Conservation (phyloP, 2,329 filamentous ascomycete species). For the Claviceps africana region DNA sequence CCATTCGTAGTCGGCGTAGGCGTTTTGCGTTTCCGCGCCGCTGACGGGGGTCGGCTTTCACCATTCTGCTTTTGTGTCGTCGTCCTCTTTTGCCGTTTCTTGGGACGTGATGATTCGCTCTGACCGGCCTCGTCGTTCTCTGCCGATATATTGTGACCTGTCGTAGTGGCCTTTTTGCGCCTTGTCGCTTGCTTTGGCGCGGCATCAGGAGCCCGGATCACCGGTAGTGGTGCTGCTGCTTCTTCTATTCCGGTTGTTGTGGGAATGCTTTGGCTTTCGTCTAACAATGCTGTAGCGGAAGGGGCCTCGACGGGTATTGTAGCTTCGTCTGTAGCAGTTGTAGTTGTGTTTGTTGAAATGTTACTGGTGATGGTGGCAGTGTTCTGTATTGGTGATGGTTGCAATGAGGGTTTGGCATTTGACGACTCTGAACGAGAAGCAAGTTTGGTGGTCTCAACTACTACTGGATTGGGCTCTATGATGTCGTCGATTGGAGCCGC, state of each 20-base stretch:
- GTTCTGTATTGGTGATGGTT: conserved; percentile 3
- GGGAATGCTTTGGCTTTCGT: background rate
- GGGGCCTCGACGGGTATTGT: background rate
- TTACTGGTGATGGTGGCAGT: background rate
- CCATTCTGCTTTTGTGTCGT: conserved; percentile 11
- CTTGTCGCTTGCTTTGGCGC: conserved; percentile 7
- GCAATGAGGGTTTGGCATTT: background rate
- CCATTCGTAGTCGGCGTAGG: conserved; percentile 10
- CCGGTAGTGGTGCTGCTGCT: conserved; percentile 4
- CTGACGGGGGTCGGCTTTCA: conserved; percentile 8
- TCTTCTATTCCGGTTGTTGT: background rate
- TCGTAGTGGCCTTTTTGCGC: conserved; percentile 3
- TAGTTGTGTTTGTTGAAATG: background rate
- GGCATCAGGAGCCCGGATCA: conserved; percentile 3
- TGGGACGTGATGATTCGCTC: conserved; percentile 10
- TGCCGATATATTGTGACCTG: conserved; percentile 9
- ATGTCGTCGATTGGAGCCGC: background rate
- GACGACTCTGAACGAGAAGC: background rate
- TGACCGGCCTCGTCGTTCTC: background rate
- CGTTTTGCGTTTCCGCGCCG: conserved; percentile 16
- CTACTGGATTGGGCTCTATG: background rate
- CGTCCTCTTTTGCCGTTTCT: conserved; percentile 21
- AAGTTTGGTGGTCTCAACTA: background rate
- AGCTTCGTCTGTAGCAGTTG: background rate
- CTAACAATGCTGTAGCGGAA: background rate